Percentiles rank a stretch among this genome's conserved stretches.
Evolutionary conservation across 2,329 filamentous ascomycete genomes (phyloP).

Genomic region (Eutypa lata): DNA sequence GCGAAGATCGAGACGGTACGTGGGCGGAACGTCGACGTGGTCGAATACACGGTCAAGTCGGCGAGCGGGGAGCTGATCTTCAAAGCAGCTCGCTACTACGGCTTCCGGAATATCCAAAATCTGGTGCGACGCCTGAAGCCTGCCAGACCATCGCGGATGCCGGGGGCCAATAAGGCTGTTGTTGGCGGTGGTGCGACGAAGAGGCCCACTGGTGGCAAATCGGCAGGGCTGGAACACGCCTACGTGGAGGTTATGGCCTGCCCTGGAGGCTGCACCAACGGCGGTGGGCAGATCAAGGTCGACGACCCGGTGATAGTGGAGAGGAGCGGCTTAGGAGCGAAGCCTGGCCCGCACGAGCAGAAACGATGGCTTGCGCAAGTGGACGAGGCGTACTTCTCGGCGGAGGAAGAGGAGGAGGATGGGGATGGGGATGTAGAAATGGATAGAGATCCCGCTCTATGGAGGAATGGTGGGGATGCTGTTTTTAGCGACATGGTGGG

Average conservation of each 20-base stretch:
- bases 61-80: constrained; percentile 59
- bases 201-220: constrained; percentile 49
- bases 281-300: constrained; percentile 90
- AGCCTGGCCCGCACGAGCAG: constrained; percentile 73
- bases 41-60: constrained; percentile 73
- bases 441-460: constrained; percentile 7
- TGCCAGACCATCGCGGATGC: constrained; percentile 71
- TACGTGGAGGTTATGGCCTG: constrained; percentile 99
- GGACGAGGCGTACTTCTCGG: constrained; percentile 88
- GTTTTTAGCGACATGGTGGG: constrained; percentile 46
- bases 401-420: constrained; percentile 52
- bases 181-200: constrained; percentile 55
- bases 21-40: constrained; percentile 86
- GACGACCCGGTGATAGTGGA: constrained; percentile 67
- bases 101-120: constrained; percentile 98
- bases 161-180: constrained; percentile 62
- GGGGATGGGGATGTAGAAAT: constrained; percentile 18
- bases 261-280: constrained; percentile 97
- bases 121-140: constrained; percentile 90
- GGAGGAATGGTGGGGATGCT: constrained; percentile 21
- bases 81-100: constrained; percentile 88
- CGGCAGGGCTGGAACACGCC: constrained; percentile 64
- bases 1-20: constrained; percentile 68
- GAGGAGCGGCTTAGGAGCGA: constrained; percentile 44
- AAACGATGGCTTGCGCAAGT: constrained; percentile 80